Conservation (phyloP, 208 protist species). For the Leishmania martiniquensis region DNA sequence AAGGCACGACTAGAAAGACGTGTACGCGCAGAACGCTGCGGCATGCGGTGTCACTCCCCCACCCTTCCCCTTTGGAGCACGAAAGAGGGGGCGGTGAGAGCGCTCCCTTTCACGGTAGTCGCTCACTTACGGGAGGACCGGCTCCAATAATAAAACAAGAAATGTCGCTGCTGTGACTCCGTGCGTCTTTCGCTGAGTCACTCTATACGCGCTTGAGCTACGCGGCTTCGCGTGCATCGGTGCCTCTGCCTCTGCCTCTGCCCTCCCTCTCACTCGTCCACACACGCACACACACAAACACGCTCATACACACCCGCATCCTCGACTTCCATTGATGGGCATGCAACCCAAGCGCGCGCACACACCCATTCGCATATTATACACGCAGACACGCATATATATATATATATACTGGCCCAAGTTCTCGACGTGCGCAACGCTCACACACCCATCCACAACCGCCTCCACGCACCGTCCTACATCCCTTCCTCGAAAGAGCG, state of each 20-base stretch:
- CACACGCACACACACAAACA: not conserved
- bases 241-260: not conserved
- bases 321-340: not conserved
- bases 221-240: not conserved
- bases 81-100: not conserved
- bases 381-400: too few relatives aligned
- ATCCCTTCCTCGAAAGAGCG: not conserved
- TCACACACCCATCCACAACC: not conserved
- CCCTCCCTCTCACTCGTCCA: not conserved
- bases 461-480: not conserved
- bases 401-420: too few relatives aligned
- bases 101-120: too few relatives aligned
- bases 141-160: too few relatives aligned
- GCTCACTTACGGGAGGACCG: too few relatives aligned
- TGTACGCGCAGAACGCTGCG: not conserved
- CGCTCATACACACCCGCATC: not conserved
- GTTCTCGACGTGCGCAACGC: too few relatives aligned
- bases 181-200: not conserved
- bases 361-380: not conserved
- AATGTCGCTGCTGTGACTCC: too few relatives aligned
- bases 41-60: not conserved
- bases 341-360: not conserved
- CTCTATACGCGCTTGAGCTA: not conserved
- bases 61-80: not conserved
- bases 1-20: not conserved